Evolutionary conservation across 805 yeast genomes (phyloP).

Genomic region (Suhomyces vadensis): DNA sequence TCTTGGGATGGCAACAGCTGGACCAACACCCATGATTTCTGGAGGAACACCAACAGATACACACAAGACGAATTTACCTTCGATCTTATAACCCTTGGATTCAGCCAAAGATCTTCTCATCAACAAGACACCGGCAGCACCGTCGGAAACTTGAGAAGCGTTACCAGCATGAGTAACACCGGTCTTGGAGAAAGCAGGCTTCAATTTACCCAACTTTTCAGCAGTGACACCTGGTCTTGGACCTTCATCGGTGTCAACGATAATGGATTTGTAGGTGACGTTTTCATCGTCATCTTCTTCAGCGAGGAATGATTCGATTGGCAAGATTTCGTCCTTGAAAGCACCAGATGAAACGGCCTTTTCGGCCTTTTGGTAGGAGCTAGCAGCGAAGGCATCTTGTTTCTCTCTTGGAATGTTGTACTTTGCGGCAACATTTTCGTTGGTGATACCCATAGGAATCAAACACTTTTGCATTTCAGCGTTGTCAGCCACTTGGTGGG

Average conservation of each 20-base stretch:
- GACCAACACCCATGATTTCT: conserved; percentile 97
- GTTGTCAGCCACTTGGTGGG: conserved; percentile 34
- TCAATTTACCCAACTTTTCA: conserved; percentile 67
- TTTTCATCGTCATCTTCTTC: conserved; percentile 58
- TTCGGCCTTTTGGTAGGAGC: conserved; percentile 82
- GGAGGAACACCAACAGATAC: conserved; percentile 93
- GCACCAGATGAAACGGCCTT: conserved; percentile 66
- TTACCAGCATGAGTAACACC: conserved; percentile 96
- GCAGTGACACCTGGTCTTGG: conserved; percentile 87
- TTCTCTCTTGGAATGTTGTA: conserved; percentile 63
- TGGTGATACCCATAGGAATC: conserved; percentile 95
- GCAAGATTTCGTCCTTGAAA: conserved; percentile 89
- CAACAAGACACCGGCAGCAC: conserved; percentile 87
- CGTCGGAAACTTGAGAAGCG: conserved; percentile 94
- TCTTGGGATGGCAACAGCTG: conserved; percentile 91
- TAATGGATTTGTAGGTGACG: conserved; percentile 40
- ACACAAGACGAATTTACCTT: conserved; percentile 79
- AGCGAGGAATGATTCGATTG: conserved; percentile 62
- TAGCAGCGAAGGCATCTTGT: conserved; percentile 90
- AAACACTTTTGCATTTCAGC: conserved; percentile 61
- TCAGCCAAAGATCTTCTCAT: conserved; percentile 87
- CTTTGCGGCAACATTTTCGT: conserved; percentile 81
- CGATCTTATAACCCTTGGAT: conserved; percentile 63
- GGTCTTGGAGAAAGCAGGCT: conserved; percentile 81
- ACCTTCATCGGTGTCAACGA: conserved; percentile 78